These are phyloP conservation scores for Pelargonium citronellum DNA, from an alignment of 441 rosid genomes.

Conservation along the genomic window DNA sequence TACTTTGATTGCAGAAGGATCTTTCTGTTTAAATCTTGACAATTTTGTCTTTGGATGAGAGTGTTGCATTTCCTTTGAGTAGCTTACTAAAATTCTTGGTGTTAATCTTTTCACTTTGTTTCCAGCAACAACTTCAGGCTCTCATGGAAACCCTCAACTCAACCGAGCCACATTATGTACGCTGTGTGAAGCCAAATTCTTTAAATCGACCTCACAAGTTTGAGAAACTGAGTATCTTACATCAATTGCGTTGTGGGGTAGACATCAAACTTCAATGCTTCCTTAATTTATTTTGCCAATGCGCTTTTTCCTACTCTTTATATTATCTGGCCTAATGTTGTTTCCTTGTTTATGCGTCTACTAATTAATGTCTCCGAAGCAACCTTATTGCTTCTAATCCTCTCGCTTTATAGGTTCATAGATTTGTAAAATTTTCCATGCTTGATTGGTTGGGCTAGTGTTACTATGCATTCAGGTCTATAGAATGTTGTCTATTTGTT, in stretches of 20 bases:
- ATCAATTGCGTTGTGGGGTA: slow-evolving; percentile 99
- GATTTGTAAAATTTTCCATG: too few species aligned
- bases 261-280: not conserved
- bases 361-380: not conserved
- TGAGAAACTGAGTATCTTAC: slow-evolving; percentile 79
- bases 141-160: slow-evolving; percentile 93
- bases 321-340: slow-evolving; percentile 1
- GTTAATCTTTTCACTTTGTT: slow-evolving; percentile 21
- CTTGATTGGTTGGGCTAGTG: too few species aligned
- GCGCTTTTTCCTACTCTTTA: not conserved
- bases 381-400: not conserved
- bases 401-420: not conserved
- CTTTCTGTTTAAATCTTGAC: slow-evolving; percentile 18
- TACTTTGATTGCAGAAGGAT: slow-evolving; percentile 25
- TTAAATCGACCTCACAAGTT: slow-evolving; percentile 92
- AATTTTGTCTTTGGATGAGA: not conserved
- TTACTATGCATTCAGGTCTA: too few species aligned
- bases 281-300: not conserved
- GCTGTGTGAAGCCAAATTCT: slow-evolving; percentile 98
- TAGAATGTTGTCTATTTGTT: too few species aligned
- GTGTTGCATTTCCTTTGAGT: not conserved
- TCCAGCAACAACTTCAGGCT: slow-evolving; percentile 89
- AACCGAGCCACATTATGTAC: slow-evolving; percentile 97
- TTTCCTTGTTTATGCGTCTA: slow-evolving; percentile 6
- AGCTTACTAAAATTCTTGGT: not conserved